These are phyloP conservation scores for Fusarium verticillioides DNA, from an alignment of 2,329 filamentous ascomycete species.

Conservation along the genomic window DNA sequence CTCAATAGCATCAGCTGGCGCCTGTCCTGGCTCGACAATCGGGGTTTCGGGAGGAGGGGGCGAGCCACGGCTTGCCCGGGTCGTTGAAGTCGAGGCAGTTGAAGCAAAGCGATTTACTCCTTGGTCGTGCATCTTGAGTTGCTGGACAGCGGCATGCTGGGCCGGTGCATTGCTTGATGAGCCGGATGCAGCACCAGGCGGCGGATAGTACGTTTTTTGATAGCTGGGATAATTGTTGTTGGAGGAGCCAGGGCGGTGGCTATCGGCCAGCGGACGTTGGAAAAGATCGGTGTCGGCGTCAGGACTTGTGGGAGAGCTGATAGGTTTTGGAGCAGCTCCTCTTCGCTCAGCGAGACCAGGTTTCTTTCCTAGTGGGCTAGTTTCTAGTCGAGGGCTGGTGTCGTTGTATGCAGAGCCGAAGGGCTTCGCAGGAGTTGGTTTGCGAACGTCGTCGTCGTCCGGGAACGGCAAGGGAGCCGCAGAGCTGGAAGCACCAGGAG, in stretches of 20 bases:
- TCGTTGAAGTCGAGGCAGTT: slow-evolving; percentile 93
- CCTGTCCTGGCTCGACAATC: slow-evolving; percentile 75
- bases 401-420: slow-evolving; percentile 61
- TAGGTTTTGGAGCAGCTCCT: slow-evolving; percentile 81
- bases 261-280: slow-evolving; percentile 68
- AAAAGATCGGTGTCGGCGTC: slow-evolving; percentile 83
- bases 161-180: slow-evolving; percentile 48
- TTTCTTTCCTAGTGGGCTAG: slow-evolving; percentile 66
- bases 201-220: slow-evolving; percentile 70
- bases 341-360: slow-evolving; percentile 82
- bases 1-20: slow-evolving; percentile 86
- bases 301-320: slow-evolving; percentile 84
- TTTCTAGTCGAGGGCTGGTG: slow-evolving; percentile 64
- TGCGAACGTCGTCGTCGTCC: slow-evolving; percentile 70
- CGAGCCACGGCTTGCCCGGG: slow-evolving; percentile 88
- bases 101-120: slow-evolving; percentile 75
- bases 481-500: slow-evolving; percentile 77
- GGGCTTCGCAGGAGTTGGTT: slow-evolving; percentile 57
- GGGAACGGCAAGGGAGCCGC: slow-evolving; percentile 77
- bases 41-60: slow-evolving; percentile 96
- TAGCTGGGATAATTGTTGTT: slow-evolving; percentile 60
- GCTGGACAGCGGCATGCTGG: slow-evolving; percentile 38
- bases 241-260: slow-evolving; percentile 53
- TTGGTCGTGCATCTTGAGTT: slow-evolving; percentile 53
- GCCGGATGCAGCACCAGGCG: slow-evolving; percentile 57